Conservation (phyloP, 148 eudicot species). For the Camellia sinensis region DNA sequence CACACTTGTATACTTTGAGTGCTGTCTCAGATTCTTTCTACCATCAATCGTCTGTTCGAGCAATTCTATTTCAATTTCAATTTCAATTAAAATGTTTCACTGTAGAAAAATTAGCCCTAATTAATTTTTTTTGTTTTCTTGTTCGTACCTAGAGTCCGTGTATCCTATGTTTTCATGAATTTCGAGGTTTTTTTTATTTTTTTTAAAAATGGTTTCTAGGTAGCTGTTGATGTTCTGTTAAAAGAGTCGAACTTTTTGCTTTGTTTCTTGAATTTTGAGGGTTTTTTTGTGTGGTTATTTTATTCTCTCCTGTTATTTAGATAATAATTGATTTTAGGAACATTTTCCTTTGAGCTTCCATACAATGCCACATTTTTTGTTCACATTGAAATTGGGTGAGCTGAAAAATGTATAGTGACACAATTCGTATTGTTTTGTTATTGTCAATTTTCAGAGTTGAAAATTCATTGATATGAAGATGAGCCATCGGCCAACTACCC, state of each 20-base stretch:
- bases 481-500: conserved; percentile 59
- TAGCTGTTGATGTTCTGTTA: neutral
- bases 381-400: neutral
- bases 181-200: neutral
- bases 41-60: neutral
- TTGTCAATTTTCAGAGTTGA: neutral
- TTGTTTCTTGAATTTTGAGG: neutral
- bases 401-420: neutral
- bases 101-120: neutral
- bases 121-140: neutral
- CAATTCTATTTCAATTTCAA: neutral
- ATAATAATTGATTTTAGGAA: neutral
- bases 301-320: neutral
- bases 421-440: neutral
- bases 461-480: conserved; percentile 14
- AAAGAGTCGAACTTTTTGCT: neutral
- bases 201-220: neutral
- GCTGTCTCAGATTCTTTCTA: neutral
- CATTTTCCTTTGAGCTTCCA: neutral
- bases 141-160: neutral
- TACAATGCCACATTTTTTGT: neutral
- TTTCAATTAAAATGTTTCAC: neutral
- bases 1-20: neutral
- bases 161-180: neutral
- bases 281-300: neutral